Percentiles rank a stretch among this genome's conserved stretches.
phyloP scores from a whole-genome alignment of 805 yeast species.

The Scheffersomyces coipomensis region DNA sequence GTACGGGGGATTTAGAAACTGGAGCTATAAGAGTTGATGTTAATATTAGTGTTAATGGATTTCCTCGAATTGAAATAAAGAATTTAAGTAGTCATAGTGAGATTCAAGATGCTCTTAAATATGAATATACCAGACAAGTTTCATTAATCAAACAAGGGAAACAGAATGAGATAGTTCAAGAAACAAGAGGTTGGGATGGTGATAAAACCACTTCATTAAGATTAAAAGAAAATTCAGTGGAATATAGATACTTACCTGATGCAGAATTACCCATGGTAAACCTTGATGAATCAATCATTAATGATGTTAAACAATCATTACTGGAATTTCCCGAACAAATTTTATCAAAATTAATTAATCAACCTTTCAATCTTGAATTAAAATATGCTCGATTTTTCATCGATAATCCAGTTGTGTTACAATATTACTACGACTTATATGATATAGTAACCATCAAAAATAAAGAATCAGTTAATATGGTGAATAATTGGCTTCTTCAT shows the following conservation, averaged over 20 bases:
- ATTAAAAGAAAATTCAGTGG: conserved; percentile 76
- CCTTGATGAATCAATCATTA: conserved; percentile 43
- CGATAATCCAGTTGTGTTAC: conserved; percentile 45
- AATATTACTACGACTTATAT: conserved; percentile 52
- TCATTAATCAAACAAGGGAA: conserved; percentile 36
- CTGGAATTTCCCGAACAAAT: conserved; percentile 66
- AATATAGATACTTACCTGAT: conserved; percentile 93
- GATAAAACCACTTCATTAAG: conserved; percentile 62
- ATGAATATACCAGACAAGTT: conserved; percentile 73
- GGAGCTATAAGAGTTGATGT: conserved; percentile 97
- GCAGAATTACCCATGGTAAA: conserved; percentile 72
- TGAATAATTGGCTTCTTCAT: conserved; percentile 81
- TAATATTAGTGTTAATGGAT: conserved; percentile 75
- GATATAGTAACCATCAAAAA: conserved; percentile 13
- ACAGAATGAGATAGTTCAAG: conserved; percentile 33
- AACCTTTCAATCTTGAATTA: conserved; percentile 57
- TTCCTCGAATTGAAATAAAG: conserved; percentile 82
- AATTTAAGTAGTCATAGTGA: conserved; percentile 85
- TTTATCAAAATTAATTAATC: conserved; percentile 40
- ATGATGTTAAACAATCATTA: conserved; percentile 38
- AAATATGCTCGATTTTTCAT: conserved; percentile 76
- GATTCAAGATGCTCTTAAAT: conserved; percentile 69
- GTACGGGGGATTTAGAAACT: conserved; percentile 88
- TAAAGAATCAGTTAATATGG: conserved; percentile 33
- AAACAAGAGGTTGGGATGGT: conserved; percentile 95